phyloP scores from a whole-genome alignment of 176 grass and related monocot genomes.

The Triticum monococcum region DNA sequence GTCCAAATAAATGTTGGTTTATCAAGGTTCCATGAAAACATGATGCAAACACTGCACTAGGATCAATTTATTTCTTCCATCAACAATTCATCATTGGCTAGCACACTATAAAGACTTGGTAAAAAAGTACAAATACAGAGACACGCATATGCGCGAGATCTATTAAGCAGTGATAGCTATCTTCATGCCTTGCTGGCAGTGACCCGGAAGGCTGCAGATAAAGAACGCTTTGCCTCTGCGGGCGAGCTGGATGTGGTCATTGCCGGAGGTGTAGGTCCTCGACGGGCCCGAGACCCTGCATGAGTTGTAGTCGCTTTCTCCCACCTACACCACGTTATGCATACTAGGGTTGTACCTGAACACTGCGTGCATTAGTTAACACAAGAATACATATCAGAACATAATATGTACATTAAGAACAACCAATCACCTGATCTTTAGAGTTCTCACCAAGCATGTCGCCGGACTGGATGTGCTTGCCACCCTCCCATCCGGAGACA shows the following conservation, averaged over 20 bases:
- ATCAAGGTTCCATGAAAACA: too few species aligned
- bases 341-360: not conserved
- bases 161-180: not conserved
- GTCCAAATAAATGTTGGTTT: too few species aligned
- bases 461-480: slow-evolving; percentile 21
- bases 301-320: not conserved
- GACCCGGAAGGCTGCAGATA: not conserved
- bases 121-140: not conserved
- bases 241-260: not conserved
- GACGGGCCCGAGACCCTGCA: not conserved
- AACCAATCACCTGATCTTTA: not conserved
- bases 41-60: not conserved
- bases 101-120: not conserved
- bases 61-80: not conserved
- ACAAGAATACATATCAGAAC: not conserved
- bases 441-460: slow-evolving; percentile 26
- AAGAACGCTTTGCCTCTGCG: not conserved
- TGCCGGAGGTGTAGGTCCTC: not conserved
- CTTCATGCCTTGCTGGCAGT: slow-evolving; percentile 7
- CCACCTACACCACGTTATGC: slow-evolving; percentile 28
- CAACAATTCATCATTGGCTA: not conserved
- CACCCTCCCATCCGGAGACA: not conserved
- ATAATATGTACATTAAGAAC: too few species aligned
- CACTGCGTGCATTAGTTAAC: not conserved
- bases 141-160: not conserved